A percentile compares a stretch with the other conserved stretches of the same genome.
phyloP scores from a whole-genome alignment of 257 asterid genomes.

The Scutellaria barbata region DNA sequence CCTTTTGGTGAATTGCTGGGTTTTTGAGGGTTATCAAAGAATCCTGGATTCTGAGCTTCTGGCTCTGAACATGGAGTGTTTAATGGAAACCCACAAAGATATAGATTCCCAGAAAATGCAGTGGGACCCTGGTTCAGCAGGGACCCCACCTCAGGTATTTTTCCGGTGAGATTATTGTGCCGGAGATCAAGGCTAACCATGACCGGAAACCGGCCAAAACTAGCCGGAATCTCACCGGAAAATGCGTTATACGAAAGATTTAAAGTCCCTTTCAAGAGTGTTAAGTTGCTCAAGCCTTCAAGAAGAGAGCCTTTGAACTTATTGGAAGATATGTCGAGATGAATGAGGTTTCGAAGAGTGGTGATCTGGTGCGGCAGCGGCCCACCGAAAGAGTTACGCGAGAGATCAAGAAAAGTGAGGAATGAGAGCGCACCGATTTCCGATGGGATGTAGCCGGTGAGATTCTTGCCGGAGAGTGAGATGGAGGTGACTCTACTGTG shows the following conservation, averaged over 20 bases:
- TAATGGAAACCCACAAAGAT: conserved; percentile 82
- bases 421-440: conserved; percentile 70
- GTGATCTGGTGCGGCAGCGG: conserved; percentile 62
- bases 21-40: conserved; percentile 40
- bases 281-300: conserved; percentile 48
- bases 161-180: conserved; percentile 69
- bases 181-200: conserved; percentile 70
- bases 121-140: conserved; percentile 89
- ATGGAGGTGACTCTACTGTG: conserved; percentile 54
- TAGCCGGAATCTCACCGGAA: conserved; percentile 67
- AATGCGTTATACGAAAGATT: conserved; percentile 67
- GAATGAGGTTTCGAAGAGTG: conserved; percentile 52
- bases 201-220: conserved; percentile 69
- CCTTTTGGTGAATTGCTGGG: conserved; percentile 49
- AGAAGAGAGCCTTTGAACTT: conserved; percentile 65
- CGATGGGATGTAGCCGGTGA: conserved; percentile 79
- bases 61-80: conserved; percentile 55
- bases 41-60: conserved; percentile 55
- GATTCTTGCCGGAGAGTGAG: conserved; percentile 55
- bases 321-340: conserved; percentile 71
- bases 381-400: conserved; percentile 62
- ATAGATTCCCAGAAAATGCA: conserved; percentile 74
- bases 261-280: conserved; percentile 63
- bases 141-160: conserved; percentile 74
- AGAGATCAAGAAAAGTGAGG: conserved; percentile 63